A percentile compares a stretch with the other conserved stretches of the same genome.
Conservation (phyloP, 2,329 filamentous ascomycete genomes). For the Claviceps quebecensis region DNA sequence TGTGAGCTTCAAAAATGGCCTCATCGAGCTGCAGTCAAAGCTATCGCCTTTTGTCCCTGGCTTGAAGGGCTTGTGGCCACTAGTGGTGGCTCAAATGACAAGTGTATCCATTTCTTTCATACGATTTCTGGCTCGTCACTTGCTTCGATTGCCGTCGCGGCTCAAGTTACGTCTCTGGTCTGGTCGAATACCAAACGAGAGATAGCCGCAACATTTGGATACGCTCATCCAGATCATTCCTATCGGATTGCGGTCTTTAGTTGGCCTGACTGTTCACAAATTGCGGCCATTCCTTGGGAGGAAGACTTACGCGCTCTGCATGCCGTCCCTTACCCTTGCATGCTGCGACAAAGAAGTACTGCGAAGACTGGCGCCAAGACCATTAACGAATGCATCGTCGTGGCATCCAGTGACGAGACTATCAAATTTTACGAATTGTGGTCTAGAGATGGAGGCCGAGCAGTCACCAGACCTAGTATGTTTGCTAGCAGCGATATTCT, state of each 20-base stretch:
- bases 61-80: constrained; percentile 75
- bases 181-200: constrained; percentile 80
- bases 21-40: constrained; percentile 85
- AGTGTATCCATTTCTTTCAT: constrained; percentile 93
- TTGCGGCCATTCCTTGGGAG: constrained; percentile 75
- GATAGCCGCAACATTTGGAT: constrained; percentile 88
- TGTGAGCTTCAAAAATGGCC: constrained; percentile 57
- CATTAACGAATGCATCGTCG: constrained; percentile 56
- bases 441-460: constrained; percentile 47
- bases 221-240: constrained; percentile 77
- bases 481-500: constrained; percentile 76
- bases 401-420: constrained; percentile 81
- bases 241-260: constrained; percentile 85
- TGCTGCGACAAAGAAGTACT: constrained; percentile 17
- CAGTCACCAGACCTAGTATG: constrained; percentile 39
- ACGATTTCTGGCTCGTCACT: constrained; percentile 68
- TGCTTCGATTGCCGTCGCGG: constrained; percentile 80
- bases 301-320: constrained; percentile 68
- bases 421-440: constrained; percentile 96
- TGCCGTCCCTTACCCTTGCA: constrained; percentile 68
- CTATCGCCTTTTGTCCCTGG: constrained; percentile 95
- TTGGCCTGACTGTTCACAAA: constrained; percentile 81
- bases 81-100: constrained; percentile 85
- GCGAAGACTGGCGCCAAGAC: constrained; percentile 11
- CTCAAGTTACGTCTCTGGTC: constrained; percentile 84